A percentile compares a stretch with the other conserved stretches of the same genome.
Conservation (phyloP, 169 alveolate species). For the Plasmodium malariae region DNA sequence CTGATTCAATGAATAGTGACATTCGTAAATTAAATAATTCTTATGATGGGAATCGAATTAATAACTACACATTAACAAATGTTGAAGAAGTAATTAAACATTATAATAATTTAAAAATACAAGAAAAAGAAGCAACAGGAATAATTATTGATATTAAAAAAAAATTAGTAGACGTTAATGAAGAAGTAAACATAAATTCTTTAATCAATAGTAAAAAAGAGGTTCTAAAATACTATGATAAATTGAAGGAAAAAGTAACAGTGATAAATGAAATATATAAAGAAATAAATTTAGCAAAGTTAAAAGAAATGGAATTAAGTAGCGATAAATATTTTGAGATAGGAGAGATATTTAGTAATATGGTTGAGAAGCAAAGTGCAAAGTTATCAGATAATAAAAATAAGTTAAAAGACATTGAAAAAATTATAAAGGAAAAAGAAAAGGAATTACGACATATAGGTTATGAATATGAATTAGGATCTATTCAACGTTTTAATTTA, state of each 20-base stretch:
- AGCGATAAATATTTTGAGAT: constrained; percentile 12
- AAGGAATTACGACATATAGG: neutral
- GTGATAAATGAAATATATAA: neutral
- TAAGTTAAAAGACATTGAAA: neutral
- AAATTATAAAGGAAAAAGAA: constrained; percentile 10
- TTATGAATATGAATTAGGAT: neutral
- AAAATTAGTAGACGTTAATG: neutral
- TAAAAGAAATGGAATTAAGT: constrained; percentile 21
- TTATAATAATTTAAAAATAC: constrained; percentile 3
- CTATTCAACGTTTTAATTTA: constrained; percentile 9
- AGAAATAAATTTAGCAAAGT: constrained; percentile 7
- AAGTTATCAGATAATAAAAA: constrained; percentile 2
- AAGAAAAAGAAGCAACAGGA: neutral
- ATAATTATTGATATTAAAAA: constrained; percentile 14
- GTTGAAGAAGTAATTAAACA: constrained; percentile 15
- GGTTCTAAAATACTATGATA: neutral
- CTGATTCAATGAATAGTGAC: neutral
- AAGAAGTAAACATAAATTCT: constrained; percentile 1
- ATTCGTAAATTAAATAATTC: constrained; percentile 14
- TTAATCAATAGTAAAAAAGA: constrained; percentile 9
- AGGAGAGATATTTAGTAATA: neutral
- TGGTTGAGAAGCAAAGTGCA: neutral
- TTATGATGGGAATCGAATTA: neutral
- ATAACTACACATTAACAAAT: neutral
- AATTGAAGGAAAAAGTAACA: constrained; percentile 16